phyloP scores from a whole-genome alignment of 1,284 basidiomycete species.

The Gomphus sp. region DNA sequence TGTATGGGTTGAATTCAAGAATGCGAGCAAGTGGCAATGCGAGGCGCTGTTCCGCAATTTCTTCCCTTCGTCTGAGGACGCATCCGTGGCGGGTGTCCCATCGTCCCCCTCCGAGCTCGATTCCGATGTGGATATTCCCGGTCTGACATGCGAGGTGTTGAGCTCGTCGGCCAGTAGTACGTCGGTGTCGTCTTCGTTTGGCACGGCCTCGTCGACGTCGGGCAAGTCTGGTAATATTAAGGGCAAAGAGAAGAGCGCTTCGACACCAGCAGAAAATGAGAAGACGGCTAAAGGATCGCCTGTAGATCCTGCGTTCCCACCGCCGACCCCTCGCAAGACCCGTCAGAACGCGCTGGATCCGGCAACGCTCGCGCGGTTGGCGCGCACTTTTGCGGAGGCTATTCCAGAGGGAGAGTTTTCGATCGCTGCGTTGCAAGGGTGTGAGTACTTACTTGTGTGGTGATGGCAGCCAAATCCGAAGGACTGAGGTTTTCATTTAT shows the following conservation, averaged over 20 bases:
- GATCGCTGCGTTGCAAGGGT: constrained; percentile 79
- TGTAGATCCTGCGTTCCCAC: constrained; percentile 52
- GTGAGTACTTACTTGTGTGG: constrained; percentile 35
- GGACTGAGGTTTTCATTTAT: too few species aligned
- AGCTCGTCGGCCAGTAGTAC: constrained; percentile 19
- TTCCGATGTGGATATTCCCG: constrained; percentile 21
- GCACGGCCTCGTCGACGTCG: too few species aligned
- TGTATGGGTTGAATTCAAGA: constrained; percentile 83
- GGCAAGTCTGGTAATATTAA: too few species aligned
- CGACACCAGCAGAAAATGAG: too few species aligned
- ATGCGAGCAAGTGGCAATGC: constrained; percentile 73
- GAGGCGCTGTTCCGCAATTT: constrained; percentile 79
- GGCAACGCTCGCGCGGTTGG: constrained; percentile 50
- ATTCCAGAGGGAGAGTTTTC: constrained; percentile 77
- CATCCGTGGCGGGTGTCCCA: background rate
- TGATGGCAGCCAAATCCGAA: background rate
- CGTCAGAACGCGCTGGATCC: constrained; percentile 49
- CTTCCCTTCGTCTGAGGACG: constrained; percentile 63
- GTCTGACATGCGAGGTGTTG: constrained; percentile 12
- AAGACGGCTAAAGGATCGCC: too few species aligned
- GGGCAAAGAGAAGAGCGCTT: constrained; percentile 23
- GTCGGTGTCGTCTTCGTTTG: constrained; percentile 19
- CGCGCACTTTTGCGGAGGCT: constrained; percentile 62
- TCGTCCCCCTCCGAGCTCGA: too few species aligned
- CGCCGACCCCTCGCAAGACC: constrained; percentile 49